Evolutionary conservation across 768 basidiomycete species (phyloP).

Genomic region (Botryobasidium botryosum): DNA sequence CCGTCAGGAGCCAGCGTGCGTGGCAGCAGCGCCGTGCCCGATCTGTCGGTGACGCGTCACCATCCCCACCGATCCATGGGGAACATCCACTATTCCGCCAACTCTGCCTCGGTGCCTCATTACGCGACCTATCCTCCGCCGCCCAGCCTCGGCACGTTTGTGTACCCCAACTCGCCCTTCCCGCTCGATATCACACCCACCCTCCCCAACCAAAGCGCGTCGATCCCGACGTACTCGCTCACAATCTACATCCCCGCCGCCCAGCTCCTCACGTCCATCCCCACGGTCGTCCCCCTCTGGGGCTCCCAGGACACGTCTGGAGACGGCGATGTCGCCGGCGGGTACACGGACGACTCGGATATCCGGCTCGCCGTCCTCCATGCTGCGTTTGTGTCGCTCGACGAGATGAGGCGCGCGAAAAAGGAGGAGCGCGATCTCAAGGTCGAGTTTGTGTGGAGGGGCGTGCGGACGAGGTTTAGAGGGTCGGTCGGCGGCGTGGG

Average conservation of each 20-base stretch:
- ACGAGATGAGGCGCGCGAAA: slow-evolving; percentile 10
- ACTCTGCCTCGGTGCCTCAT: neutral
- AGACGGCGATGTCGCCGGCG: slow-evolving; percentile 1
- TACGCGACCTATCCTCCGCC: slow-evolving; percentile 5
- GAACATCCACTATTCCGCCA: neutral
- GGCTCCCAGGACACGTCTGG: slow-evolving; percentile 5
- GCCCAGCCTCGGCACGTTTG: slow-evolving; percentile 10
- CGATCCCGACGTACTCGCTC: neutral
- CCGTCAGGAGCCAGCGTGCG: too few species aligned
- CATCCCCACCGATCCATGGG: neutral
- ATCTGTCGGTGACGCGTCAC: neutral
- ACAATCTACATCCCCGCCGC: neutral
- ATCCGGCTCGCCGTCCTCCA: slow-evolving; percentile 9
- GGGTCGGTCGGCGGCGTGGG: slow-evolving; percentile 3
- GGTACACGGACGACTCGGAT: slow-evolving; percentile 12
- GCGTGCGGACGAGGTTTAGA: slow-evolving; percentile 6
- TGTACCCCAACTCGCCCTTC: slow-evolving; percentile 10
- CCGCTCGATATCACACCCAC: slow-evolving; percentile 2
- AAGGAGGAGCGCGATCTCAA: slow-evolving; percentile 2
- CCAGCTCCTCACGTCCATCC: neutral
- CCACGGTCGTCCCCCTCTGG: neutral
- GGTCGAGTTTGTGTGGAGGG: slow-evolving; percentile 4
- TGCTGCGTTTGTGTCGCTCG: slow-evolving; percentile 6
- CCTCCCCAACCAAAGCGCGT: too few species aligned
- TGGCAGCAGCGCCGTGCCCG: too few species aligned